Evolutionary conservation across 805 yeast species (phyloP).

Genomic region (Jamesozyma jinghongensis): DNA sequence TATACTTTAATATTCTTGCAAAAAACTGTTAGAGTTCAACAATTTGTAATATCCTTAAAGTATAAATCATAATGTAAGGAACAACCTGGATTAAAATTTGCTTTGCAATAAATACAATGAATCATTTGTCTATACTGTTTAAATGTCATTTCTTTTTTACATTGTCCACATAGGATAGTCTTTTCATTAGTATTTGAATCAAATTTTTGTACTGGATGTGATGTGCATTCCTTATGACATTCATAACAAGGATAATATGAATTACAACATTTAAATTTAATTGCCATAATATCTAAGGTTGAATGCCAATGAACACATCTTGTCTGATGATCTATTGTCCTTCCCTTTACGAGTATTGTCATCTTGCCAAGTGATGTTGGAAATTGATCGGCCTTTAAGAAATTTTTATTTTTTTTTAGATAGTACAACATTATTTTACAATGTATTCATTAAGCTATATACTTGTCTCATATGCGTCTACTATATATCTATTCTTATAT

Average conservation of each 20-base stretch:
- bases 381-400: too few species aligned
- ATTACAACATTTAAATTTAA: conserved; percentile 28
- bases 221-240: conserved; percentile 20
- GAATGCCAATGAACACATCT: conserved; percentile 30
- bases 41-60: too few species aligned
- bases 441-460: too few species aligned
- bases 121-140: conserved; percentile 12
- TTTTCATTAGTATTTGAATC: conserved; percentile 6
- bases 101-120: conserved; percentile 18
- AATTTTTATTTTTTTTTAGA: too few species aligned
- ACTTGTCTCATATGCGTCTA: too few species aligned
- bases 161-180: conserved; percentile 26
- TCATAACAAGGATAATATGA: conserved; percentile 24
- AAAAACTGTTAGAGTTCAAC: too few species aligned
- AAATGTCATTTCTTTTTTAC: conserved; percentile 23
- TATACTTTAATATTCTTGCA: too few species aligned
- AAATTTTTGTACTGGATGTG: conserved; percentile 14
- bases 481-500: not conserved
- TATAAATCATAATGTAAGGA: conserved; percentile 26
- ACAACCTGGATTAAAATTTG: conserved; percentile 28
- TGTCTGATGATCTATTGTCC: conserved; percentile 19
- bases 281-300: conserved; percentile 23
- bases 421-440: too few species aligned
- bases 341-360: conserved; percentile 14
- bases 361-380: too few species aligned